phyloP scores from a whole-genome alignment of 345 rosid genomes.

The Lepidium didymum region DNA sequence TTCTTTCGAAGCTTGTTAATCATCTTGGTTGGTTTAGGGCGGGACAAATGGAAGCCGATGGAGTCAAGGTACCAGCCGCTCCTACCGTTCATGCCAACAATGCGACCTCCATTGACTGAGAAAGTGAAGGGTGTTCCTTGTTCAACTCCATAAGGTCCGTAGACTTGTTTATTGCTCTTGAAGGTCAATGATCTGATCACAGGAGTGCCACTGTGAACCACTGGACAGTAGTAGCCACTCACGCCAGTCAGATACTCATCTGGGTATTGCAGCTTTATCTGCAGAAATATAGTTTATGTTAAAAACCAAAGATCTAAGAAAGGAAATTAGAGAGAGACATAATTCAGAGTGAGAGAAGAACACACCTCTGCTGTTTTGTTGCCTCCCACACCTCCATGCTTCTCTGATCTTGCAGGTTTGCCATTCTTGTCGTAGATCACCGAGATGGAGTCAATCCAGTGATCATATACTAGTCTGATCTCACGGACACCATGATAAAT shows the following conservation, averaged over 20 bases:
- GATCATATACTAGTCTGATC: constrained; percentile 49
- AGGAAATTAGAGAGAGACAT: background rate
- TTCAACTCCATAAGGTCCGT: constrained; percentile 66
- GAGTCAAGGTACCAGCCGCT: constrained; percentile 74
- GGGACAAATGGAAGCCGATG: constrained; percentile 51
- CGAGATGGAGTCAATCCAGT: constrained; percentile 60
- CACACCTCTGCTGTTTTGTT: constrained; percentile 44
- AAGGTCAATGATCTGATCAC: constrained; percentile 67
- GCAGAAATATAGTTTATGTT: background rate
- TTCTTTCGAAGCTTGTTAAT: constrained; percentile 43
- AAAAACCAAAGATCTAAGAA: background rate
- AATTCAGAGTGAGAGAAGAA: background rate
- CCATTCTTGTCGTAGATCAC: constrained; percentile 59
- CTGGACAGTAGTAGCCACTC: constrained; percentile 53
- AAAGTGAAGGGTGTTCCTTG: constrained; percentile 67
- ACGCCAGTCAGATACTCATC: constrained; percentile 54
- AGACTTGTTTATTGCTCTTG: constrained; percentile 54
- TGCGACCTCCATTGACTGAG: constrained; percentile 42
- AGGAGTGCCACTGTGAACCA: constrained; percentile 49
- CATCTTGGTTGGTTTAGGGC: constrained; percentile 36
- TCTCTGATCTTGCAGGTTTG: constrained; percentile 43
- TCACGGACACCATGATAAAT: constrained; percentile 54
- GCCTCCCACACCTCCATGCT: constrained; percentile 75
- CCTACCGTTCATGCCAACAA: constrained; percentile 63
- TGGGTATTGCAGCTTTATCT: constrained; percentile 72